Conservation (phyloP, 129 eudicot species). For the Saposhnikovia divaricata region DNA sequence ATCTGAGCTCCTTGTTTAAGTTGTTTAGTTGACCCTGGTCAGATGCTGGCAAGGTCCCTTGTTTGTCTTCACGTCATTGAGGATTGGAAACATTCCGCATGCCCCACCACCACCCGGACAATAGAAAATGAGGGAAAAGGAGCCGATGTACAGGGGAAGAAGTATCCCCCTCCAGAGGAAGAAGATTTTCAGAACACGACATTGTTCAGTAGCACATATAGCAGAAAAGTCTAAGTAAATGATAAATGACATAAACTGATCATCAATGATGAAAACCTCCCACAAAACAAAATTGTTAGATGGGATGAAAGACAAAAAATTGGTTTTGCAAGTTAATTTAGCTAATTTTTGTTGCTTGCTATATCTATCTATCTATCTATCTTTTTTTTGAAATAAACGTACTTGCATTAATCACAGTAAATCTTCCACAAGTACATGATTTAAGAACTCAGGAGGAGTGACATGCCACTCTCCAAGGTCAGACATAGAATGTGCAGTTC, state of each 20-base stretch:
- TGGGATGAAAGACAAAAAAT: not conserved
- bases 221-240: not conserved
- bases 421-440: too few species aligned
- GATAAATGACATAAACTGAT: not conserved
- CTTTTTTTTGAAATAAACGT: too few species aligned
- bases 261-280: not conserved
- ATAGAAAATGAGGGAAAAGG: not conserved
- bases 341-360: not conserved
- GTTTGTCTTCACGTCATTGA: too few species aligned
- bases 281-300: not conserved
- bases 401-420: too few species aligned
- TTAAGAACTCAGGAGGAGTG: too few species aligned
- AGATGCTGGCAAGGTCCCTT: not conserved
- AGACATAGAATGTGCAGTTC: too few species aligned
- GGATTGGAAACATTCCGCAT: not conserved
- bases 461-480: too few species aligned
- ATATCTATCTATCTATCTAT: too few species aligned
- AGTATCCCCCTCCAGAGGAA: not conserved
- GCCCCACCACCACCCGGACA: not conserved
- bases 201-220: not conserved
- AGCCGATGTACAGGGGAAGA: not conserved
- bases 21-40: too few species aligned
- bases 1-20: not conserved
- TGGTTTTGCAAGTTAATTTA: not conserved
- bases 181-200: not conserved